Base-by-base conservation (phyloP, 2,329 filamentous ascomycete genomes). In the Fusarium nisikadoi region DNA sequence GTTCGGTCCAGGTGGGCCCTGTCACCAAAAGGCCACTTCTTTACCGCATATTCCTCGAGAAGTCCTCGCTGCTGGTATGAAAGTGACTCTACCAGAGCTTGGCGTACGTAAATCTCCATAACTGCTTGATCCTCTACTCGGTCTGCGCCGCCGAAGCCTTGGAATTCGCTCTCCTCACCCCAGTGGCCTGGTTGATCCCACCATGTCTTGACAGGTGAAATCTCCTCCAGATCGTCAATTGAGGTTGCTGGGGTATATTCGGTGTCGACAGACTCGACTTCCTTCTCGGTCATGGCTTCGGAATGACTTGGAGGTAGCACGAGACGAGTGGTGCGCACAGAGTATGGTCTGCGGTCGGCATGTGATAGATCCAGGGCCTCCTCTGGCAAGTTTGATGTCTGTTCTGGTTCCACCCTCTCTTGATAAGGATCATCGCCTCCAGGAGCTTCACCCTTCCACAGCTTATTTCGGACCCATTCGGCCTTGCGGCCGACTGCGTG, bases 121-220 rank as follows among this genome's bases (percentile, higher is more conserved):
- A 87, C 73, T 2, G 78, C 79, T 31, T 81, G 77, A 36, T 89
- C 85, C 33, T 79, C 77, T 13, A 86, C 80, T 75, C 82, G 84
- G 3, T 79, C 75, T 10, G 73, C 62, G 39, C 80, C 79, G 54
- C 79, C 81, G 71, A 89, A 90, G 5, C 83, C 81, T 20, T 75
- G 75, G 68, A 87, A 85, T 53, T 82, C 75, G 73, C 83, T 84
- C 65, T 83, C 83, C 41, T 80, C 63, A 50, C 81, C 81, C 87
- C 88, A 90, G 75, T 89, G 83, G n/a, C 82, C 81, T n/a, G 81
- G 79, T 56, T 82, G 78, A 12, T 88, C 83, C 87, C 88, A 90
- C 88, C 87, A 90, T 31, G 79, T 80, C 38, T 80, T 80, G 41
- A 88, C 66, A 2, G 84, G 81, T 43, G 83, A 84, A 17, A 89